Conservation (phyloP, 2,329 filamentous ascomycete genomes). For the Trichoderma semiorbis region DNA sequence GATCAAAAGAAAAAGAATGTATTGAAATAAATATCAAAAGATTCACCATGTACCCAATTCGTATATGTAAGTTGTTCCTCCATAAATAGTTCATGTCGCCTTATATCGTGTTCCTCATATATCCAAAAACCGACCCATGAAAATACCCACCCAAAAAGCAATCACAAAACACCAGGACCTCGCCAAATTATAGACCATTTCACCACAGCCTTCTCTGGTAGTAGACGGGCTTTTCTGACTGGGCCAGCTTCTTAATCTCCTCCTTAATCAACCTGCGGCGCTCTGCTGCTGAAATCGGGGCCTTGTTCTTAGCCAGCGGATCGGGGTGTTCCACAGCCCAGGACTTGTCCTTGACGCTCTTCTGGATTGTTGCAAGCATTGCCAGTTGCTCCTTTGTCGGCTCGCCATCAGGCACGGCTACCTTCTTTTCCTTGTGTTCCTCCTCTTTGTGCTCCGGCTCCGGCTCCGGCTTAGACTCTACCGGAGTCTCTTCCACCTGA, state of each 20-base stretch:
- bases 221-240: slow-evolving; percentile 44
- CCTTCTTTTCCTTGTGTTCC: slow-evolving; percentile 11
- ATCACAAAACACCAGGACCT: not conserved
- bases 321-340: slow-evolving; percentile 36
- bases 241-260: slow-evolving; percentile 49
- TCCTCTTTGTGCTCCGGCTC: slow-evolving; percentile 23
- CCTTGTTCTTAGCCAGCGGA: slow-evolving; percentile 37
- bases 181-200: not conserved
- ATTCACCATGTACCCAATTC: not conserved
- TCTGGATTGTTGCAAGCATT: slow-evolving; percentile 32
- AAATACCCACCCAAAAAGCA: not conserved
- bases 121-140: not conserved
- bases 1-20: not conserved
- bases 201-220: slow-evolving; percentile 57
- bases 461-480: slow-evolving; percentile 22
- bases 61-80: not conserved
- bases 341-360: slow-evolving; percentile 32
- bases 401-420: slow-evolving; percentile 12
- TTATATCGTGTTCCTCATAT: not conserved
- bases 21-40: not conserved
- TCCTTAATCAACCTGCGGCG: slow-evolving; percentile 57
- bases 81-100: not conserved
- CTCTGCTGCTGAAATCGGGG: slow-evolving; percentile 50
- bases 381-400: slow-evolving; percentile 29
- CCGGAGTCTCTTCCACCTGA: slow-evolving; percentile 20